Evolutionary conservation across 73 alveolate genomes (phyloP), one percentile per base, ranked within the genome.

Genomic region (Blepharisma stoltei): DNA sequence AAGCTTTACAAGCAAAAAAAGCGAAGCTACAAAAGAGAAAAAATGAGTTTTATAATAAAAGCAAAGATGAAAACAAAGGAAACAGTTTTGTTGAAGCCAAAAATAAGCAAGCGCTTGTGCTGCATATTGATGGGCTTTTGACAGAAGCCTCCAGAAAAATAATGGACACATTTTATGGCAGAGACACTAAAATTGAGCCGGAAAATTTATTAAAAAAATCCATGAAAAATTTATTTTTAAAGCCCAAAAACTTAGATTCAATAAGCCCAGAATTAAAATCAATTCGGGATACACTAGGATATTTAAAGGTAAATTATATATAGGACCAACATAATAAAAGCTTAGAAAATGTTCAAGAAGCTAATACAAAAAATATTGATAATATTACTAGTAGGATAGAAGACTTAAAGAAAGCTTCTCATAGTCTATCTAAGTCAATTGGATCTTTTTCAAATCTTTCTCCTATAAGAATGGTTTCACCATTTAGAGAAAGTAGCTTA

Each of bases 401-500:
- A 32, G 41, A 32, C 41, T 32, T 32, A 32, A 32, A 32, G 41
- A 32, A 32, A 3, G 41, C 41, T 32, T 32, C 41, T 32, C 41
- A 32, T 32, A 3, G 41, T 32, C 3, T 32, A 3, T 32, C 41
- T 32, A 32, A 32, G 41, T 20, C 49, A 14, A 20, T 60, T n/a
- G 23, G 23, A 14, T 60, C 73, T 20, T 20, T 60, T 18, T 14
- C 45, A 0, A 14, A 60, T 14, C 73, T 60, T 25, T 60, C 73
- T n/a, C 73, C 73, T 60, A 60, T 60, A 18, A n/a, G 73, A 8
- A 14, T 14, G 2, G 73, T 60, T n/a, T 18, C 48, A 1, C 73
- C 73, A 60, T n/a, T 38, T 1, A 14, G 73, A 18, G 73, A 60
- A 60, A 60, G 73, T 60, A 14, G 46, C 5, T 60, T 60, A 5